Conservation (phyloP, 345 rosid species). For the Firmiana major region DNA sequence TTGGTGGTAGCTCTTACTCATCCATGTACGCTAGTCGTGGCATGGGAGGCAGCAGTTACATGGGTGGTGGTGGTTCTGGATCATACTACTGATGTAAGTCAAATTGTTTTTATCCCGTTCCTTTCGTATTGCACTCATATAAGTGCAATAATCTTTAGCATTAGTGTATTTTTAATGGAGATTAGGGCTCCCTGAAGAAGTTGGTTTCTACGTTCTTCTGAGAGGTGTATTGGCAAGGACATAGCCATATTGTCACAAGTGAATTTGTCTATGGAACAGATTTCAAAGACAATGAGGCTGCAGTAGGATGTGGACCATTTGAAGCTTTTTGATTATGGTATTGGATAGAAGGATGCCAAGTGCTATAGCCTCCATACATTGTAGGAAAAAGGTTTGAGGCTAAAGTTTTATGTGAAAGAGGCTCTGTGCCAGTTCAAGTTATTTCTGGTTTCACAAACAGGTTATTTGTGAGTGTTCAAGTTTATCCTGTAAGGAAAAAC, state of each 20-base stretch:
- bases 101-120: constrained; percentile 14
- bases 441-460: constrained; percentile 25
- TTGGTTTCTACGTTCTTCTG: constrained; percentile 26
- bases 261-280: constrained; percentile 70
- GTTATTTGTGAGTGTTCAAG: constrained; percentile 28
- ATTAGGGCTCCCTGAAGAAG: constrained; percentile 27
- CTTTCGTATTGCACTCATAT: constrained; percentile 11
- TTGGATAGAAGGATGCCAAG: constrained; percentile 34
- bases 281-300: constrained; percentile 50
- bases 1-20: constrained; percentile 83
- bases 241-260: constrained; percentile 40
- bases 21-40: constrained; percentile 83
- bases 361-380: constrained; percentile 31
- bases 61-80: constrained; percentile 74
- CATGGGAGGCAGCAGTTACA: constrained; percentile 70
- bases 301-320: constrained; percentile 49
- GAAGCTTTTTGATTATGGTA: constrained; percentile 34
- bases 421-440: constrained; percentile 31
- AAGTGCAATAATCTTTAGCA: constrained; percentile 6
- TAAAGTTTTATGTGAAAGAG: constrained; percentile 19
- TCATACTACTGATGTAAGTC: constrained; percentile 80
- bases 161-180: constrained; percentile 22
- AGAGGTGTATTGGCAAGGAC: constrained; percentile 32
- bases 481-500: constrained; percentile 42
- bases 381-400: constrained; percentile 17